A percentile compares a stretch with the other conserved stretches of the same genome.
Evolutionary conservation across 1,139 yeast species (phyloP).

Genomic region (Sugiyamaella sp.): DNA sequence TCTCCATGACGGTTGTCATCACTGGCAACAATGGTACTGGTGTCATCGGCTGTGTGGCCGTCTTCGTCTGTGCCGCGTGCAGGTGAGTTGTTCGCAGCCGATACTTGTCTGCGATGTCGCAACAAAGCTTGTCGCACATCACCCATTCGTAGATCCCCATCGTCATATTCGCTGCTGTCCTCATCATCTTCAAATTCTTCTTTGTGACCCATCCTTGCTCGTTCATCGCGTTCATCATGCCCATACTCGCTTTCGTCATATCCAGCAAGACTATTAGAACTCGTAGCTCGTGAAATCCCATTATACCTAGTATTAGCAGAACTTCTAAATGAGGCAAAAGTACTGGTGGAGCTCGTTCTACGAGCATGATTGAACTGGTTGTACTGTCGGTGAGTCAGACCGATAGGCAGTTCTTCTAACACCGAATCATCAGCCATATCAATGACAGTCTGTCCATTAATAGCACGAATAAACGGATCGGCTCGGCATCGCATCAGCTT

Average conservation of each 20-base stretch:
- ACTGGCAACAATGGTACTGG: slow-evolving; percentile 42
- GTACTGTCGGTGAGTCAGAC: slow-evolving; percentile 30
- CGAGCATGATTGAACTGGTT: slow-evolving; percentile 25
- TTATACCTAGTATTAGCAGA: not conserved
- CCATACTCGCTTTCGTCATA: slow-evolving; percentile 12
- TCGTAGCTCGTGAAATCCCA: not conserved
- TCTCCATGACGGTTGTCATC: slow-evolving; percentile 34
- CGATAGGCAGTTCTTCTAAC: slow-evolving; percentile 36
- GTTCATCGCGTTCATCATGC: slow-evolving; percentile 8
- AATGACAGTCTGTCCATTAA: slow-evolving; percentile 55
- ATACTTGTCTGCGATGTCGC: slow-evolving; percentile 10
- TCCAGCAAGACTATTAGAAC: not conserved
- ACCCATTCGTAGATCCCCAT: slow-evolving; percentile 24
- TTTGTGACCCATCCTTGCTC: not conserved
- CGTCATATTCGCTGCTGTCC: slow-evolving; percentile 21
- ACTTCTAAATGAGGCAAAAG: slow-evolving; percentile 28
- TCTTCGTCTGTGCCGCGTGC: not conserved
- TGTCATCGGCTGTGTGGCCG: not conserved
- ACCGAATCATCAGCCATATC: slow-evolving; percentile 59
- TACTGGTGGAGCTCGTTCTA: slow-evolving; percentile 30
- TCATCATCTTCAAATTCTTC: slow-evolving; percentile 15
- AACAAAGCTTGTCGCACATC: slow-evolving; percentile 20
- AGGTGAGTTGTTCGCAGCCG: not conserved
- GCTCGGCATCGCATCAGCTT: slow-evolving; percentile 58
- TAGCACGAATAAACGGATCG: slow-evolving; percentile 58